Evolutionary conservation across 2,329 filamentous ascomycete genomes (phyloP), one percentile per base, ranked within the genome.

Genomic region (Passalora sequoiae): DNA sequence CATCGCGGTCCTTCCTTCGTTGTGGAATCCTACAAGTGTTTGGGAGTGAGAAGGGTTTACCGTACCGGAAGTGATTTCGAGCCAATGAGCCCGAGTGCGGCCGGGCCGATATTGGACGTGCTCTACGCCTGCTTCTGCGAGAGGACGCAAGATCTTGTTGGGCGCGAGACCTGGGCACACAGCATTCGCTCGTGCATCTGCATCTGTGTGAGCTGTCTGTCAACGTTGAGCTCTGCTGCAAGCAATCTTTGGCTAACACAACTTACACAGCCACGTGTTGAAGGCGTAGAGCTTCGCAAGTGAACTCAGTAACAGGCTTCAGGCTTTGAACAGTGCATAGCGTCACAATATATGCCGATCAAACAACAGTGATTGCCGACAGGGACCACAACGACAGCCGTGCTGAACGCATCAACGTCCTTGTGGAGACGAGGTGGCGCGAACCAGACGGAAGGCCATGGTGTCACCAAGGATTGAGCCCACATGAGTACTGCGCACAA

Each of bases 201-300:
- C 42, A 39, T 40, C 32, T 49, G 50, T 53, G 45, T 50, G 43
- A 47, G 47, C 47, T 50, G 47, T 48, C 50, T 39, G 43, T 44
- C 43, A 48, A 53, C 20, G 43, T 31, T 31, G 39, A 38, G 41
- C n/a, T 31, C 43, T 8, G 20, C 33, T 21, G 10, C 27, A 22
- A 33, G 35, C 29, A 33, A 31, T 33, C 29, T 36, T 37, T 46
- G 42, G 40, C 39, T 27, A 29, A 29, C 31, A 38, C 38, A 24
- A 28, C 38, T 44, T 38, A 24, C 40, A 47, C 38, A 42, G 46
- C 43, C 46, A 49, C 49, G 49, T 52, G 49, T 49, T 17, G n/a
- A 43, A 27, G 25, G 43, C 24, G 27, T 36, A 16, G 15, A 20
- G 41, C 28, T 29, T 33, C 12, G 13, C 13, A 17, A 28, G 16